Conservation (phyloP, 768 basidiomycete genomes). For the Pholiota molesta region DNA sequence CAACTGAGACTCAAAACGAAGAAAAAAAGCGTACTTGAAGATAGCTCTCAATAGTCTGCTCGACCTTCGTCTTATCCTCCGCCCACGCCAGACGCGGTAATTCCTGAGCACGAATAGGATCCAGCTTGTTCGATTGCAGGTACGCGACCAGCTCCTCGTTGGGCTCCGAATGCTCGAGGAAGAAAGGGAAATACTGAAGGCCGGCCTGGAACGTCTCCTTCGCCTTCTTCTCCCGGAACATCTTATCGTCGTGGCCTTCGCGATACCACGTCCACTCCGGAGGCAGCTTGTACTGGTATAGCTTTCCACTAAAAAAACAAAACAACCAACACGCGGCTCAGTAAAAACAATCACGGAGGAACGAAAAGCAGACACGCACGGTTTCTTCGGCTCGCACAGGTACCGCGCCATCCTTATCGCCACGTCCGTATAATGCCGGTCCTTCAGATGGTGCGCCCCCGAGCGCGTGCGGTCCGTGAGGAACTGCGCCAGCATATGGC, state of each 20-base stretch:
- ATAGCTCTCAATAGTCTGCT: conserved; percentile 22
- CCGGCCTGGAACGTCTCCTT: conserved; percentile 32
- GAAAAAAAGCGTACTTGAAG: background rate
- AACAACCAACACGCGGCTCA: background rate
- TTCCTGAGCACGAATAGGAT: conserved; percentile 26
- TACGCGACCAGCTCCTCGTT: conserved; percentile 22
- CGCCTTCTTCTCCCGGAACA: conserved; percentile 27
- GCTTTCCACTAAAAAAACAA: conserved; percentile 19
- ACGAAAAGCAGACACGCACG: conserved; percentile 14
- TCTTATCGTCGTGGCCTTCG: conserved; percentile 28
- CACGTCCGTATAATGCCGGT: conserved; percentile 21
- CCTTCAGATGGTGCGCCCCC: conserved; percentile 16
- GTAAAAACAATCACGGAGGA: background rate
- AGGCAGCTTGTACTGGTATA: conserved; percentile 27
- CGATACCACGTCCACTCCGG: conserved; percentile 31
- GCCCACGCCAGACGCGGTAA: conserved; percentile 27
- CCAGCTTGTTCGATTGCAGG: conserved; percentile 10
- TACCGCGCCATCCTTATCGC: conserved; percentile 24
- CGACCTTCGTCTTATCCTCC: conserved; percentile 27
- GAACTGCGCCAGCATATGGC: conserved; percentile 25
- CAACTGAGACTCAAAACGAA: background rate
- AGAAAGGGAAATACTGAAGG: conserved; percentile 26
- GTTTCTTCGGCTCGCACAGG: conserved; percentile 28
- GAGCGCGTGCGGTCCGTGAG: conserved; percentile 19
- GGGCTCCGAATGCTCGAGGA: conserved; percentile 18